These are phyloP conservation scores for Mucor piriformis DNA, from an alignment of 371 early-diverging fungal genomes.

Conservation along the genomic window DNA sequence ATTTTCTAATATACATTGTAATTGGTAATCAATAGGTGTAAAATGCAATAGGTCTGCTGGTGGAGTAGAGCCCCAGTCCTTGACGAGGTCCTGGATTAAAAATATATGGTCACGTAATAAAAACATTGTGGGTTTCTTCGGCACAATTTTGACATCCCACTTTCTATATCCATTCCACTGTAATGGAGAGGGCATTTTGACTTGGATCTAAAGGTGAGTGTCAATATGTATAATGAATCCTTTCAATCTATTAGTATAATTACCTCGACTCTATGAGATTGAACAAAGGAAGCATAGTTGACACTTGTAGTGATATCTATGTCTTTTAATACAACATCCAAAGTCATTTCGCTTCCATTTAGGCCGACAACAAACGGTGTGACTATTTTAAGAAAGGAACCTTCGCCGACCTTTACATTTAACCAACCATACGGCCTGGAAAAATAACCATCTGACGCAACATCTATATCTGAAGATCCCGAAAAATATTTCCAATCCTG, in stretches of 20 bases:
- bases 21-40: slow-evolving; percentile 69
- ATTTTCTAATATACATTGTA: slow-evolving; percentile 58
- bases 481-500: slow-evolving; percentile 73
- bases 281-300: slow-evolving; percentile 69
- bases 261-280: slow-evolving; percentile 58
- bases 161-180: slow-evolving; percentile 78
- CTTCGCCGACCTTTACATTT: slow-evolving; percentile 63
- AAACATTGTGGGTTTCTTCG: slow-evolving; percentile 54
- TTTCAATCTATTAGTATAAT: background rate
- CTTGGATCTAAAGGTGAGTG: slow-evolving; percentile 37
- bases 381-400: slow-evolving; percentile 57
- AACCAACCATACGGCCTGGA: slow-evolving; percentile 82
- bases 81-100: slow-evolving; percentile 73
- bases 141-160: slow-evolving; percentile 63
- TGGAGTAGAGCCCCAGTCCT: slow-evolving; percentile 72
- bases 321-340: slow-evolving; percentile 58
- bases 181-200: slow-evolving; percentile 67
- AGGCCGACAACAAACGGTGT: slow-evolving; percentile 64
- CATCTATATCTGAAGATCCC: slow-evolving; percentile 36
- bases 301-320: slow-evolving; percentile 67
- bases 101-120: slow-evolving; percentile 85
- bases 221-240: background rate
- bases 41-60: slow-evolving; percentile 66
- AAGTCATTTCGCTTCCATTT: slow-evolving; percentile 58
- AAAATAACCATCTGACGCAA: slow-evolving; percentile 48